phyloP scores from a whole-genome alignment of 108 stramenopile genomes.

The Aurantiochytrium sp. region DNA sequence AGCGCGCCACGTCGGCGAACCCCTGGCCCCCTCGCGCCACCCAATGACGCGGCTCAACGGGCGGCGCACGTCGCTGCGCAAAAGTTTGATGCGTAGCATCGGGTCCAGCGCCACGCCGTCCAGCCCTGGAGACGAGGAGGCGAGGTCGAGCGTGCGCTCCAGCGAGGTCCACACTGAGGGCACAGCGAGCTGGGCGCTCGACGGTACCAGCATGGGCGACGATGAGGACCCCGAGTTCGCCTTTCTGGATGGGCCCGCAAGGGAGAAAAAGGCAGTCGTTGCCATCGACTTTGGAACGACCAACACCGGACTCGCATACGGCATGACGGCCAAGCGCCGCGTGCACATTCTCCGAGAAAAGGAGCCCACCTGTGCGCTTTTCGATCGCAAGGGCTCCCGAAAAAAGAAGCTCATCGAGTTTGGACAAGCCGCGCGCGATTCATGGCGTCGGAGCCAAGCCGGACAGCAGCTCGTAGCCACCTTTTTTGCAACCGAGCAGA shows the following conservation, averaged over 20 bases:
- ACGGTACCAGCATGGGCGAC: background rate
- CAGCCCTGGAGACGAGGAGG: no score
- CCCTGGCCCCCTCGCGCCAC: no score
- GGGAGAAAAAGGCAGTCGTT: background rate
- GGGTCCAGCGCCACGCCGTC: no score
- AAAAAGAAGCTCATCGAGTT: background rate
- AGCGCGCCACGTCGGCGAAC: no score
- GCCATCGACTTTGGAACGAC: constrained; percentile 5
- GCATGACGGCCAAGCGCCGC: background rate
- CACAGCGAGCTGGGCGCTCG: no score
- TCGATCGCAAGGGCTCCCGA: background rate
- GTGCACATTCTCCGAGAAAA: background rate
- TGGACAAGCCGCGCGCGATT: background rate
- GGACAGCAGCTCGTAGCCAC: background rate
- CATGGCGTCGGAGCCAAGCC: background rate
- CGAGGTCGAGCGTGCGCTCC: no score
- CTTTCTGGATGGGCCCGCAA: background rate
- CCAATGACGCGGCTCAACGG: no score
- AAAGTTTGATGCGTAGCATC: no score
- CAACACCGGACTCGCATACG: constrained; percentile 6
- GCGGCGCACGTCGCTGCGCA: no score
- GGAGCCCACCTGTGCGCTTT: background rate
- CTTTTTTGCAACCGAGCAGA: background rate
- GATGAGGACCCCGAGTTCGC: background rate
- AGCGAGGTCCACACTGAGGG: no score